Evolutionary conservation across 768 basidiomycete genomes (phyloP).

Genomic region (Suillus ampliporus): DNA sequence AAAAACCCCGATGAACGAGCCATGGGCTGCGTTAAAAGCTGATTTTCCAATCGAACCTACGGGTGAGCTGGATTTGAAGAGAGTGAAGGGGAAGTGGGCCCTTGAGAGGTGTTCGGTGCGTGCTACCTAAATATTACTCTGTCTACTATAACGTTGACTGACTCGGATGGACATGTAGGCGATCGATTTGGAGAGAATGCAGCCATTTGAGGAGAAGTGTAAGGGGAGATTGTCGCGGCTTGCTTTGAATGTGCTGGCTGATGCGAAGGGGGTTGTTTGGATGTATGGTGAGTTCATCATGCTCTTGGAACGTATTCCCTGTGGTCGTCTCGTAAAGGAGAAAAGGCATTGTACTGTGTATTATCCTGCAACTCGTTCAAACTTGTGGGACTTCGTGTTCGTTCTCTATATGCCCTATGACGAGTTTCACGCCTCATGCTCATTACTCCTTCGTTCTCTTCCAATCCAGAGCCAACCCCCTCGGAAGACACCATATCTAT

Average conservation of each 20-base stretch:
- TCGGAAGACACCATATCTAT: conserved; percentile 25
- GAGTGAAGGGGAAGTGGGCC: conserved; percentile 27
- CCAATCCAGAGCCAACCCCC: conserved; percentile 32
- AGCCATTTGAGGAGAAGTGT: background rate
- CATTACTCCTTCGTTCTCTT: background rate
- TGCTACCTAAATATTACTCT: background rate
- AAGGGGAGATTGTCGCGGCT: conserved; percentile 1
- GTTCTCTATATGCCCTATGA: background rate
- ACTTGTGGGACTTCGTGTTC: no score
- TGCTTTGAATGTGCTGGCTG: background rate
- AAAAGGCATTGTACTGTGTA: no score
- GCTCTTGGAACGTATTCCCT: background rate
- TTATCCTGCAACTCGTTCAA: no score
- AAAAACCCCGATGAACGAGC: conserved; percentile 34
- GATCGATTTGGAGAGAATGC: conserved; percentile 3
- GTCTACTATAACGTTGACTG: background rate
- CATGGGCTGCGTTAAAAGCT: conserved; percentile 29
- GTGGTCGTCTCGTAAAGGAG: background rate
- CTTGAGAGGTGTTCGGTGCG: conserved; percentile 16
- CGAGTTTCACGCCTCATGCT: conserved; percentile 10
- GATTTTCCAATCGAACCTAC: conserved; percentile 32
- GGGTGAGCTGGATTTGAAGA: conserved; percentile 25
- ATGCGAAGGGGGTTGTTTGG: conserved; percentile 9
- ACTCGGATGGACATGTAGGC: background rate
- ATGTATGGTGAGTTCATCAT: conserved; percentile 26